Evolutionary conservation across 2,329 filamentous ascomycete species (phyloP).

Genomic region (Aspergillus ustus): DNA sequence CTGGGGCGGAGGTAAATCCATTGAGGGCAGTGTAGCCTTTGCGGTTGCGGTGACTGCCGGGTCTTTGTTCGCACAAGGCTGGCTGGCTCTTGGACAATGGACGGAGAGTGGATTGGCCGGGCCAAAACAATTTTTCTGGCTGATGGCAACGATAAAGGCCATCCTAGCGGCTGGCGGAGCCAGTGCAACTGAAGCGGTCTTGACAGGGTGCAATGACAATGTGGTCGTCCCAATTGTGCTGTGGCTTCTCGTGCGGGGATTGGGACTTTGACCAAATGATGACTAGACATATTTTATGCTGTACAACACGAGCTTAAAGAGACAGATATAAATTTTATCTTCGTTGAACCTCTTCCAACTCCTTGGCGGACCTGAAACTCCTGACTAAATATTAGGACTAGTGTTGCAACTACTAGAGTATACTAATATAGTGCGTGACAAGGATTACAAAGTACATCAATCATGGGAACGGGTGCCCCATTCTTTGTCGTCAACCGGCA

Average conservation of each 20-base stretch:
- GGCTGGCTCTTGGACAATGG: slow-evolving; percentile 80
- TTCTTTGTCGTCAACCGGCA: neutral
- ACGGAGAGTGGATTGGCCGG: slow-evolving; percentile 32
- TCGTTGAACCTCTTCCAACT: neutral
- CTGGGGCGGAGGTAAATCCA: slow-evolving; percentile 94
- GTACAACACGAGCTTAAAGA: slow-evolving; percentile 10
- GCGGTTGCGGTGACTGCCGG: slow-evolving; percentile 77
- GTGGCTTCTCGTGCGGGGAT: slow-evolving; percentile 86
- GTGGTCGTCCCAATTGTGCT: slow-evolving; percentile 92
- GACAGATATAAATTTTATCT: neutral
- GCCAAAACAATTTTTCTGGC: slow-evolving; percentile 32
- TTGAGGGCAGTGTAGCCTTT: slow-evolving; percentile 86
- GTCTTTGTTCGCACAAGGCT: slow-evolving; percentile 70
- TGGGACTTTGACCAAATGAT: slow-evolving; percentile 47
- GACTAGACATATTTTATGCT: slow-evolving; percentile 6
- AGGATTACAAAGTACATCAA: neutral
- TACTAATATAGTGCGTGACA: neutral
- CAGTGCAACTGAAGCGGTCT: slow-evolving; percentile 89
- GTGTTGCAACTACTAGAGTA: neutral
- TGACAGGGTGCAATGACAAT: slow-evolving; percentile 98
- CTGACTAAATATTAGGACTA: neutral
- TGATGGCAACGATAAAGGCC: slow-evolving; percentile 59
- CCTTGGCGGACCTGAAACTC: neutral
- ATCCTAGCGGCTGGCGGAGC: slow-evolving; percentile 75
- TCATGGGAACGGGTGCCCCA: neutral